Percentiles rank a stretch among this genome's conserved stretches.
These are phyloP conservation scores for Lepraria neglecta DNA, from an alignment of 495 filamentous ascomycete genomes.

Conservation along the genomic window DNA sequence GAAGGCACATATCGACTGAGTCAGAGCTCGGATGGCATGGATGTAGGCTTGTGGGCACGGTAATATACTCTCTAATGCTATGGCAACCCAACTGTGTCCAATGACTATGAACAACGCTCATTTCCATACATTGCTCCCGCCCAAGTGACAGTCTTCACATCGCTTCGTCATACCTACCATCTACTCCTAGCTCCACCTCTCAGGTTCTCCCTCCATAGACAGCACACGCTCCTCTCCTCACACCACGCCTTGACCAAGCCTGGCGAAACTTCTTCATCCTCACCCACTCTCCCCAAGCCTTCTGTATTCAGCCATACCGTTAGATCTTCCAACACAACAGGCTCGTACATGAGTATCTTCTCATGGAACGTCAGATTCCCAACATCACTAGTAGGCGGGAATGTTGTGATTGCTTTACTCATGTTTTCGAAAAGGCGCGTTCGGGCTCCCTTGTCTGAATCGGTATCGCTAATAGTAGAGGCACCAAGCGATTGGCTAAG, in stretches of 20 bases:
- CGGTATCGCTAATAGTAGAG: neutral
- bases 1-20: too few relatives aligned
- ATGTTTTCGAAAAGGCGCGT: conserved; percentile 40
- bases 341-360: conserved; percentile 91
- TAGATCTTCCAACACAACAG: conserved; percentile 82
- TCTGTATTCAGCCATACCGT: conserved; percentile 74
- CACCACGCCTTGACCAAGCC: conserved; percentile 76
- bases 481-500: neutral
- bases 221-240: conserved; percentile 72
- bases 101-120: too few relatives aligned
- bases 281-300: conserved; percentile 53
- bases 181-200: conserved; percentile 46
- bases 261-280: conserved; percentile 57
- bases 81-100: too few relatives aligned
- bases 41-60: too few relatives aligned
- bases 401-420: conserved; percentile 54
- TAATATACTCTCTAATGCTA: too few relatives aligned
- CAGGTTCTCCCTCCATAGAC: conserved; percentile 79
- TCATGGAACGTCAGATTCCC: conserved; percentile 66
- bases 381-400: conserved; percentile 45
- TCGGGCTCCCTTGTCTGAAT: conserved; percentile 13
- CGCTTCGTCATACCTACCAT: neutral
- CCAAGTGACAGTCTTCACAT: too few relatives aligned
- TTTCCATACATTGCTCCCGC: neutral
- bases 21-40: too few relatives aligned